Evolutionary conservation across 257 asterid genomes (phyloP), one percentile per base, ranked within the genome.

Genomic region (Salvia hispanica): DNA sequence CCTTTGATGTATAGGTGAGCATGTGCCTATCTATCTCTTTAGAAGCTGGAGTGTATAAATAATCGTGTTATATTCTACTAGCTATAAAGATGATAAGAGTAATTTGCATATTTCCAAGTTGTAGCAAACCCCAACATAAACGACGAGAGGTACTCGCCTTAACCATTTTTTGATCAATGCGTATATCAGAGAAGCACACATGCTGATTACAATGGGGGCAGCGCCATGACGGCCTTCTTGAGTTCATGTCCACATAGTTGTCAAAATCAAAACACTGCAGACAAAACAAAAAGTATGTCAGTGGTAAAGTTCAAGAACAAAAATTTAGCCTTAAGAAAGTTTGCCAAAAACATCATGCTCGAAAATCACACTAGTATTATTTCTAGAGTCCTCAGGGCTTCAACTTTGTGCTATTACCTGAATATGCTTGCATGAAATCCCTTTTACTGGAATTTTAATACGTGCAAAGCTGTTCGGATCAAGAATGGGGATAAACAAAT

Each of bases 191-290:
- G 89, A 83, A 94, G 82, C 95, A 85, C 67, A 83, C 83, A 28
- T 80, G 77, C 72, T 91, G 95, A 81, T 91, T 84, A 66, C 99
- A 94, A 61, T 77, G 85, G 28, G 99, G 96, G 75, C 99, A 94
- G 69, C 97, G 97, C 99, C 97, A 94, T 16, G 85, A 85, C 5
- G 99, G 99, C 62, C 83, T 70, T 79, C 96, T 84, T 56, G 95
- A 83, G 79, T 94, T 94, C 25, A 94, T 91, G 59, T 76, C 85
- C 57, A 91, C 76, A 64, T 81, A 94, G 77, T 94, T 85, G 81
- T 85, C 83, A 73, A 77, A 87, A 82, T 94, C 99, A 72, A 91
- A 85, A 77, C 99, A 94, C 99, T 94, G 54, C 52, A 62, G 52
- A 25, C 11, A 39, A 28, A 78, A 51, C 37, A 37, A 44, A 74